A percentile compares a stretch with the other conserved stretches of the same genome.
Conservation (phyloP, 2,329 filamentous ascomycete genomes). For the Xylaria sp. region DNA sequence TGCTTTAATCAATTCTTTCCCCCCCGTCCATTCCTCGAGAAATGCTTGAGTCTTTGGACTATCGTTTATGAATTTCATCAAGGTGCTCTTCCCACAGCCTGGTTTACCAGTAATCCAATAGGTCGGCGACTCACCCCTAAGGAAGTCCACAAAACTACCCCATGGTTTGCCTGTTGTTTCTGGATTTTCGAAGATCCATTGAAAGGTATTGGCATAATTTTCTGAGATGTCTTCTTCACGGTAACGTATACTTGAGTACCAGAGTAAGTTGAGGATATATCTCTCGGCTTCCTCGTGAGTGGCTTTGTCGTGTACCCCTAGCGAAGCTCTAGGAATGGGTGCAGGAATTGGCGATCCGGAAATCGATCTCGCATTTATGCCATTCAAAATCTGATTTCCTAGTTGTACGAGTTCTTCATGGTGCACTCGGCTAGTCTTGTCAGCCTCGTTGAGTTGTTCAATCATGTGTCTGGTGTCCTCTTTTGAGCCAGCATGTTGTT, state of each 20-base stretch:
- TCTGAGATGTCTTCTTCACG: conserved; percentile 37
- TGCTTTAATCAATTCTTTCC: conserved; percentile 24
- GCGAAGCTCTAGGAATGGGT: neutral
- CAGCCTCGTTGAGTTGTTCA: conserved; percentile 29
- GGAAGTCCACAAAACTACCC: conserved; percentile 38
- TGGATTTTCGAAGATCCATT: conserved; percentile 39
- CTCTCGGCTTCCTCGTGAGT: conserved; percentile 14
- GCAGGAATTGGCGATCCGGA: neutral
- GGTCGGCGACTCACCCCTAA: conserved; percentile 19
- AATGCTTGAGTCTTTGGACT: conserved; percentile 30
- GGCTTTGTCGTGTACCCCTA: neutral
- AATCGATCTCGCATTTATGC: conserved; percentile 9
- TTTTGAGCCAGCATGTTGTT: conserved; percentile 22
- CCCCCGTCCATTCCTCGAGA: conserved; percentile 35
- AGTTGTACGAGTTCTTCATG: conserved; percentile 25
- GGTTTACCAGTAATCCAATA: conserved; percentile 46
- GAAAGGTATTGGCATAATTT: conserved; percentile 34
- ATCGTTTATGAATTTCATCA: conserved; percentile 40
- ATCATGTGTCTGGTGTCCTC: conserved; percentile 33
- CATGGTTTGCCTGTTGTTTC: conserved; percentile 22
- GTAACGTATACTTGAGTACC: conserved; percentile 35
- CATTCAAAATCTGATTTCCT: conserved; percentile 21
- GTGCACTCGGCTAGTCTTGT: conserved; percentile 16
- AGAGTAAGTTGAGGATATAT: conserved; percentile 35
- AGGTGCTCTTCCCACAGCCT: conserved; percentile 42